These are phyloP conservation scores for Pilatotrama ljubarskyi DNA, from an alignment of 768 basidiomycete genomes.

Conservation along the genomic window DNA sequence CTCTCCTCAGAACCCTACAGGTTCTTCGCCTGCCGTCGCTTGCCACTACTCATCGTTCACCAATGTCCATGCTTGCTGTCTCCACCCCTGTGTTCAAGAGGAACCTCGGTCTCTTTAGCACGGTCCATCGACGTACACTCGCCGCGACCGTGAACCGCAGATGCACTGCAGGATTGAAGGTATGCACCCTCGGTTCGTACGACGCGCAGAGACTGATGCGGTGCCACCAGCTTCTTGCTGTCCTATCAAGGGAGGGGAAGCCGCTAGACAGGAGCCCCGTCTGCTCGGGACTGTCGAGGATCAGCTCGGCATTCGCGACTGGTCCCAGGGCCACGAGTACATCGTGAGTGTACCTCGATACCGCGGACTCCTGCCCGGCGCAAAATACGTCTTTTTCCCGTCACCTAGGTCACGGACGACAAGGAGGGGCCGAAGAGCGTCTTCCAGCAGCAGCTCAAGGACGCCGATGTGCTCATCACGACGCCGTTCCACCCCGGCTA, in stretches of 20 bases:
- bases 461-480: slow-evolving; percentile 79
- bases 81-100: slow-evolving; percentile 16
- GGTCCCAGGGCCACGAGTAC: slow-evolving; percentile 73
- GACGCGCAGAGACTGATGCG: neutral
- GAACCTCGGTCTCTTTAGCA: slow-evolving; percentile 2
- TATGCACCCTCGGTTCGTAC: neutral
- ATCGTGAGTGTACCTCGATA: slow-evolving; percentile 51
- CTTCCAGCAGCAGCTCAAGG: slow-evolving; percentile 80
- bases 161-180: slow-evolving; percentile 17
- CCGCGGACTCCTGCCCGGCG: no score
- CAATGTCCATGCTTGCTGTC: slow-evolving; percentile 15
- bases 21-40: no score
- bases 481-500: slow-evolving; percentile 89
- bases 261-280: slow-evolving; percentile 69
- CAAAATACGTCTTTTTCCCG: neutral
- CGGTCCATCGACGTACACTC: slow-evolving; percentile 5
- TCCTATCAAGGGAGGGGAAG: slow-evolving; percentile 67
- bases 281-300: slow-evolving; percentile 82
- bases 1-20: no score
- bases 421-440: slow-evolving; percentile 82
- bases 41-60: no score
- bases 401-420: slow-evolving; percentile 65
- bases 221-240: slow-evolving; percentile 55
- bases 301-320: slow-evolving; percentile 74
- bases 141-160: slow-evolving; percentile 13